phyloP scores from a whole-genome alignment of 2,329 filamentous ascomycete species.

The Meredithiella fracta region DNA sequence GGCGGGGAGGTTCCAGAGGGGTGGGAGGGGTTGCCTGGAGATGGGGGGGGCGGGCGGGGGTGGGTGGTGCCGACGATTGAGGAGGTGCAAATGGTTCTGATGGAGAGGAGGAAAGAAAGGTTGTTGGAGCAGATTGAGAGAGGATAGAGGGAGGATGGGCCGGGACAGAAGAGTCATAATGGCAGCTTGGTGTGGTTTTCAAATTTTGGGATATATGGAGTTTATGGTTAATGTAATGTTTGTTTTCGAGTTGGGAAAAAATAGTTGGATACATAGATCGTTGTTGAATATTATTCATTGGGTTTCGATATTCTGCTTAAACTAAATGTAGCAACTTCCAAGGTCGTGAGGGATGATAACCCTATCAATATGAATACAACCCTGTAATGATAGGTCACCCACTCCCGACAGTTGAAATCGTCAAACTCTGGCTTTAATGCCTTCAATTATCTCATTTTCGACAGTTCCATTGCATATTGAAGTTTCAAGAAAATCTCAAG shows the following conservation, averaged over 20 bases:
- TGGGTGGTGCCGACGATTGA: conserved; percentile 78
- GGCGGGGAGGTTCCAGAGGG: conserved; percentile 28
- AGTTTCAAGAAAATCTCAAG: no score
- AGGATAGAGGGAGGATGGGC: not conserved
- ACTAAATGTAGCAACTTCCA: no score
- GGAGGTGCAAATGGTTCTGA: conserved; percentile 84
- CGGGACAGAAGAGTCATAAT: not conserved
- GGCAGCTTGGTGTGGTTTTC: not conserved
- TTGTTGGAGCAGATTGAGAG: conserved; percentile 61
- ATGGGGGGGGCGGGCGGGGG: conserved; percentile 61
- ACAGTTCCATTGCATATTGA: no score
- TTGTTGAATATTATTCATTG: no score
- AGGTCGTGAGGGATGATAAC: no score
- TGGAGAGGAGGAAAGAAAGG: conserved; percentile 69
- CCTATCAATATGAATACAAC: no score
- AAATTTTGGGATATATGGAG: not conserved
- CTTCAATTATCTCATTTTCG: no score
- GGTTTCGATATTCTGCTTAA: no score
- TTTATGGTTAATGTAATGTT: not conserved
- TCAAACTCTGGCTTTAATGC: no score
- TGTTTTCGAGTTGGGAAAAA: not conserved
- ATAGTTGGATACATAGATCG: no score
- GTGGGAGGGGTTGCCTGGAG: conserved; percentile 79
- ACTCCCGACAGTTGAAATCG: no score
- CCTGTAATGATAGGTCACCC: no score